Conservation (phyloP, 495 filamentous ascomycete species). For the Lasiosphaeria miniovina region DNA sequence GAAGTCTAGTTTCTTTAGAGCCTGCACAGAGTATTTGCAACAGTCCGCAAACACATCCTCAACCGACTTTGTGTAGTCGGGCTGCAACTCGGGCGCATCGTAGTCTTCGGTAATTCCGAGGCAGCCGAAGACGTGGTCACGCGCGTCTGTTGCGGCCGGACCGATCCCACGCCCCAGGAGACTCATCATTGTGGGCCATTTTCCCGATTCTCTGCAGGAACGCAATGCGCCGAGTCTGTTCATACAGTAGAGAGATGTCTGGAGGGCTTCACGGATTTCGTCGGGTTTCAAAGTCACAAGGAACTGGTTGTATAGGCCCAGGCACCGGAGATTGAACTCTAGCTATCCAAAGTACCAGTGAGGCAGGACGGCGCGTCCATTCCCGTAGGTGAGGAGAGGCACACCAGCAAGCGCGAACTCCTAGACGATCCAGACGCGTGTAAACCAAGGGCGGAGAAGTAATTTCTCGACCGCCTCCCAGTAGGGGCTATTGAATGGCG, state of each 20-base stretch:
- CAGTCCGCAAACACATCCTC: not conserved
- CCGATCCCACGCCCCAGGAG: not conserved
- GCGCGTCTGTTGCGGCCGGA: not conserved
- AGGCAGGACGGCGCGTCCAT: not conserved
- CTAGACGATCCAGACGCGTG: not conserved
- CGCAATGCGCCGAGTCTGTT: not conserved
- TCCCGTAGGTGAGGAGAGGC: not conserved
- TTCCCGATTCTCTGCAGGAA: not conserved
- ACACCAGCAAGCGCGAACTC: not conserved
- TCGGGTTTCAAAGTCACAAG: not conserved
- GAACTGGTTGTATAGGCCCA: not conserved
- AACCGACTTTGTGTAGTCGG: not conserved
- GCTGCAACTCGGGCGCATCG: not conserved
- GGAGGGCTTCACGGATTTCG: not conserved
- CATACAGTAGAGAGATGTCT: not conserved
- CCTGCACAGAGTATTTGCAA: not conserved
- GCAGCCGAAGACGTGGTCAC: not conserved
- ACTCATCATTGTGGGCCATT: not conserved
- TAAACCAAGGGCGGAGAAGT: not conserved
- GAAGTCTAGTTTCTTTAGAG: not conserved
- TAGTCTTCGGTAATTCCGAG: not conserved
- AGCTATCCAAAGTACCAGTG: not conserved
- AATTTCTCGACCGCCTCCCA: not conserved
- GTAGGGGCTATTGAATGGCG: not conserved
- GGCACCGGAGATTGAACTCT: not conserved